phyloP scores from a whole-genome alignment of 768 basidiomycete species.

The Podaxis pistillaris region DNA sequence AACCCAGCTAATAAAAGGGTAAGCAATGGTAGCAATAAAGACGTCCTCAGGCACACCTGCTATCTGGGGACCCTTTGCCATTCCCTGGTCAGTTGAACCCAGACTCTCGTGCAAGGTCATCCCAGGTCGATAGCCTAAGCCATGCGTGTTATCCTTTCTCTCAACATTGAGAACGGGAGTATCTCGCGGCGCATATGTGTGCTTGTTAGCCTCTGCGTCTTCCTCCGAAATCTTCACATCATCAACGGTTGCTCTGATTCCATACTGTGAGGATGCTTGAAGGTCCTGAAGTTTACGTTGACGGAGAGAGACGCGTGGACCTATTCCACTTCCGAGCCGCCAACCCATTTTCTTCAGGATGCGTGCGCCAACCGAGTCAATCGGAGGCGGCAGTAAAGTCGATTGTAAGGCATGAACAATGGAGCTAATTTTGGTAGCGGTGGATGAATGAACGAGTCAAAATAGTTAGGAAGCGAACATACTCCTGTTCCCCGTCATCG shows the following conservation, averaged over 20 bases:
- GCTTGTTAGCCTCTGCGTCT: conserved; percentile 82
- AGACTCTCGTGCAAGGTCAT: conserved; percentile 60
- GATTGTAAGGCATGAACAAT: conserved; percentile 61
- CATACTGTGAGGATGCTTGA: conserved; percentile 37
- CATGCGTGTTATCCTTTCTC: conserved; percentile 76
- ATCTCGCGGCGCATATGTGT: conserved; percentile 85
- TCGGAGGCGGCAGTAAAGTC: conserved; percentile 69
- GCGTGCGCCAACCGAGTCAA: conserved; percentile 79
- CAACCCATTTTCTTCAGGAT: conserved; percentile 96
- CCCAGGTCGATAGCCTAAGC: conserved; percentile 77
- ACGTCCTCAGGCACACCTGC: conserved; percentile 40
- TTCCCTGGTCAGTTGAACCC: conserved; percentile 32
- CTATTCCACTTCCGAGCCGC: conserved; percentile 90
- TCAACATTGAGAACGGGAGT: conserved; percentile 58
- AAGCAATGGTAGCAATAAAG: not conserved
- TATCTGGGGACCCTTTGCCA: conserved; percentile 48
- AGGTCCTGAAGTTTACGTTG: conserved; percentile 73
- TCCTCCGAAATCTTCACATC: conserved; percentile 48
- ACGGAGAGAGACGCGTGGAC: conserved; percentile 79
- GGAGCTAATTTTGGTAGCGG: conserved; percentile 39
- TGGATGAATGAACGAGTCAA: not conserved
- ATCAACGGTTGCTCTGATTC: conserved; percentile 28
- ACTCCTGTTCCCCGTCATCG: conserved; percentile 56
- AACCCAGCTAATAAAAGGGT: conserved; percentile 63
- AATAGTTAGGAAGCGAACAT: conserved; percentile 25